Conservation (phyloP, 306 rosid species). For the Corylus avellana region DNA sequence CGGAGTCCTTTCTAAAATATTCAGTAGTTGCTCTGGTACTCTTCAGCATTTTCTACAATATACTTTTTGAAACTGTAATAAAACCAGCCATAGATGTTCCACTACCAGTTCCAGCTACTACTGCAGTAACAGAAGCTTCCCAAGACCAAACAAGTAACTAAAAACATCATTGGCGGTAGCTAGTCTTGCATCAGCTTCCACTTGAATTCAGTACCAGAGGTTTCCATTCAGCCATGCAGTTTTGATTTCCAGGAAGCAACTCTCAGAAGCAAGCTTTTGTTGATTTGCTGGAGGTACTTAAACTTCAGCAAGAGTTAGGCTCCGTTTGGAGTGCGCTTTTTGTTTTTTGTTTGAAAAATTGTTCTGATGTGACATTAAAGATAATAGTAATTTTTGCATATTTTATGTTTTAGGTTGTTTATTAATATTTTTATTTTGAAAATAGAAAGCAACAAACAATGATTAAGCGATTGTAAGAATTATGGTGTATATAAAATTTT, state of each 20-base stretch:
- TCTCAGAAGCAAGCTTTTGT: not conserved
- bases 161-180: slow-evolving; percentile 12
- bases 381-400: too few species aligned
- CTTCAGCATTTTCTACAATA: slow-evolving; percentile 70
- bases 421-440: too few species aligned
- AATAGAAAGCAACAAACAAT: too few species aligned
- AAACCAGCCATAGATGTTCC: slow-evolving; percentile 73
- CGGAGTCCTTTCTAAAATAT: slow-evolving; percentile 50
- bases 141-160: not conserved
- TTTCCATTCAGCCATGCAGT: slow-evolving; percentile 1
- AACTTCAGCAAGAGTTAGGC: not conserved
- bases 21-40: slow-evolving; percentile 54
- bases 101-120: slow-evolving; percentile 4
- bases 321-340: not conserved
- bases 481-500: not conserved
- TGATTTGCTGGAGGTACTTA: not conserved
- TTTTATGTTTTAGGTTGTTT: too few species aligned
- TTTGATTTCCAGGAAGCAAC: not conserved
- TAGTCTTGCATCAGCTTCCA: slow-evolving; percentile 11
- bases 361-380: too few species aligned
- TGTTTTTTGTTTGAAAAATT: too few species aligned
- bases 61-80: slow-evolving; percentile 59
- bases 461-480: not conserved
- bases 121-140: slow-evolving; percentile 14
- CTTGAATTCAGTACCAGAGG: not conserved